Percentiles rank a stretch among this genome's conserved stretches.
Conservation (phyloP, 192 early-diverging fungal species). For the Chytriomyces sp. region DNA sequence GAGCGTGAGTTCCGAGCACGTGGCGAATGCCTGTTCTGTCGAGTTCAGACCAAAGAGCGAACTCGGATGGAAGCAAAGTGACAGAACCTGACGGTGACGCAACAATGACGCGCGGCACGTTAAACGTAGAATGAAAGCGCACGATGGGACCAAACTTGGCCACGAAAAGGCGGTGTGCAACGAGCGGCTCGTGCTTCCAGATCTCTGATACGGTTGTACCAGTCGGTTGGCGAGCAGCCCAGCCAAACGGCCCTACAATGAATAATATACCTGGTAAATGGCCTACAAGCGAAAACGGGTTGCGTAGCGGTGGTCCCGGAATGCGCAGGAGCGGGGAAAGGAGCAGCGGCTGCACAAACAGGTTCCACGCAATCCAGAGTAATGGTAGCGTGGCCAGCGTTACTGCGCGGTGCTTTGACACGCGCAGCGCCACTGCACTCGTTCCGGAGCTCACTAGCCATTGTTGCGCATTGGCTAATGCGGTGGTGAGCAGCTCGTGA, state of each 20-base stretch:
- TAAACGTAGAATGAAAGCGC: not conserved
- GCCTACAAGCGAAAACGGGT: slow-evolving; percentile 2
- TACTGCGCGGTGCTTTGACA: no score
- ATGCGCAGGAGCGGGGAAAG: not conserved
- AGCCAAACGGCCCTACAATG: not conserved
- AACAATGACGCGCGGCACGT: slow-evolving; percentile 13
- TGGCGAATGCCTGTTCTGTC: not conserved
- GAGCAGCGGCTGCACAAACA: not conserved
- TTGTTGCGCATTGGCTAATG: not conserved
- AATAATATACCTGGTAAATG: slow-evolving; percentile 4
- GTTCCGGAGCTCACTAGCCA: not conserved
- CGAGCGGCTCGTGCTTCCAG: not conserved
- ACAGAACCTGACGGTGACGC: not conserved
- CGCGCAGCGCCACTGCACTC: not conserved
- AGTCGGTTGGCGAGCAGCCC: not conserved
- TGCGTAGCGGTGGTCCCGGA: not conserved
- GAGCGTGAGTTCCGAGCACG: slow-evolving; percentile 15
- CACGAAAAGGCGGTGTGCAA: not conserved
- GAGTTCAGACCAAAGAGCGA: not conserved
- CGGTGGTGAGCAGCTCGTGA: not conserved
- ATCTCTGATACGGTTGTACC: not conserved
- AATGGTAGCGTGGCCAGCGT: not conserved
- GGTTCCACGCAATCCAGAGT: not conserved
- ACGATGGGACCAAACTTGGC: not conserved
- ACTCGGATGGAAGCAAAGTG: not conserved